Base-by-base conservation (phyloP, 139 green algal genomes). In the Axilococcus clingmanii region DNA sequence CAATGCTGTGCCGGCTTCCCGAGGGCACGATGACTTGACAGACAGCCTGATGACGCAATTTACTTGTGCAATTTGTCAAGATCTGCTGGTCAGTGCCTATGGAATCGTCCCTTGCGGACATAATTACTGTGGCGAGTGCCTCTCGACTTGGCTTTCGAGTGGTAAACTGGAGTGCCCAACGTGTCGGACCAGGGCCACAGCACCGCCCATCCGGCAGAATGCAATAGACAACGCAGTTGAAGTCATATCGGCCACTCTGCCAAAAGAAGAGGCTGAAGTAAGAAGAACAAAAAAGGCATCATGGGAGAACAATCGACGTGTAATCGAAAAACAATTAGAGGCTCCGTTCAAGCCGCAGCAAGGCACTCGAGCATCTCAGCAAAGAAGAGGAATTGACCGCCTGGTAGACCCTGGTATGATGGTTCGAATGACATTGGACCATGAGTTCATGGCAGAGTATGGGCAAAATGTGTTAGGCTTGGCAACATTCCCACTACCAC, bases 91-190 rank as follows among this genome's bases (percentile, higher is more conserved):
- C 8, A 6, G 12, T 20, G 45, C 17, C 6, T 53, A 53, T 40
- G 9, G 14, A 23, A 33, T 38, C 8, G 38, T 22, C 30, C 45
- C 45, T 20, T 53, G 45, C 19, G 45, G 45, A 6, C 45, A 53
- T 16, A 40, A 53, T 37, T 37, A 28, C 17, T 53, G 45, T 38
- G 45, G 45, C 19, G 20, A 6, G 11, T 53, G 12, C 19, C 16
- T 53, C 12, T 37, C 17, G 11, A 33, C 11, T 17, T 53, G 45
- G 12, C 17, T 40, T 37, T n/a, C 29, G 6, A 53, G 16, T 23
- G 33, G 33, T 12, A 53, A 53, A n/a, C 45, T 28, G 16, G 17
- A 53, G 8, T 53, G 45, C 17, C 45, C 45, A n/a, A 53, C 11
- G 12, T 53, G 45, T 16, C 29, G 45, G 6, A 15, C 40, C 17